phyloP scores from a whole-genome alignment of 805 yeast genomes.

The Saccharomycopsis selenospora region DNA sequence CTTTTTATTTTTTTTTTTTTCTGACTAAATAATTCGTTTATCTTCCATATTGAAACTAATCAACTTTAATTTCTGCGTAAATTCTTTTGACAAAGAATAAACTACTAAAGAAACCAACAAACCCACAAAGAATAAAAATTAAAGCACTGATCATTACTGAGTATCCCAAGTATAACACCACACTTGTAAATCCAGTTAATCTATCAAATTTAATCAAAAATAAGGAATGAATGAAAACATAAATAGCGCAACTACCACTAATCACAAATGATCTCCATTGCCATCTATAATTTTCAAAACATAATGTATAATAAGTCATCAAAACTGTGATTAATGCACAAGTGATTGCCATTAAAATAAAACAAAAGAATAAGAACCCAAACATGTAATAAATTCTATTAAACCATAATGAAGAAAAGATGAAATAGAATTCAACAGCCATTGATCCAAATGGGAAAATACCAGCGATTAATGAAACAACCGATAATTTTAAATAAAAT shows the following conservation, averaged over 20 bases:
- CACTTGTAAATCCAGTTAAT: conserved; percentile 67
- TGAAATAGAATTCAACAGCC: conserved; percentile 91
- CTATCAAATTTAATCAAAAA: conserved; percentile 56
- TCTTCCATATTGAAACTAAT: conserved; percentile 34
- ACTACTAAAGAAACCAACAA: conserved; percentile 75
- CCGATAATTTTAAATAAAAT: conserved; percentile 62
- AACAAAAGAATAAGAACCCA: conserved; percentile 89
- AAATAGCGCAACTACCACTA: conserved; percentile 84
- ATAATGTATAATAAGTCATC: conserved; percentile 74
- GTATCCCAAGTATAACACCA: conserved; percentile 78
- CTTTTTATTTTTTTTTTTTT: no score
- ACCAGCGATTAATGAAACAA: conserved; percentile 72
- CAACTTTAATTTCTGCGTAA: conserved; percentile 81
- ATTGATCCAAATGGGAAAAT: conserved; percentile 92
- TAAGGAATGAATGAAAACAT: conserved; percentile 78
- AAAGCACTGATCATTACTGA: conserved; percentile 61
- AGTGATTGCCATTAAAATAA: conserved; percentile 73
- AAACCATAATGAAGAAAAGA: conserved; percentile 88
- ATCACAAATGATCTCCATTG: conserved; percentile 88
- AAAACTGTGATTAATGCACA: conserved; percentile 74
- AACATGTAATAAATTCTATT: conserved; percentile 94
- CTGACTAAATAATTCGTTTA: no score
- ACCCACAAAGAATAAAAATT: conserved; percentile 77
- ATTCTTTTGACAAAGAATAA: conserved; percentile 71
- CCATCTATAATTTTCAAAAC: conserved; percentile 93